Conservation (phyloP, 2,329 filamentous ascomycete genomes). For the Penicillium sp. region DNA sequence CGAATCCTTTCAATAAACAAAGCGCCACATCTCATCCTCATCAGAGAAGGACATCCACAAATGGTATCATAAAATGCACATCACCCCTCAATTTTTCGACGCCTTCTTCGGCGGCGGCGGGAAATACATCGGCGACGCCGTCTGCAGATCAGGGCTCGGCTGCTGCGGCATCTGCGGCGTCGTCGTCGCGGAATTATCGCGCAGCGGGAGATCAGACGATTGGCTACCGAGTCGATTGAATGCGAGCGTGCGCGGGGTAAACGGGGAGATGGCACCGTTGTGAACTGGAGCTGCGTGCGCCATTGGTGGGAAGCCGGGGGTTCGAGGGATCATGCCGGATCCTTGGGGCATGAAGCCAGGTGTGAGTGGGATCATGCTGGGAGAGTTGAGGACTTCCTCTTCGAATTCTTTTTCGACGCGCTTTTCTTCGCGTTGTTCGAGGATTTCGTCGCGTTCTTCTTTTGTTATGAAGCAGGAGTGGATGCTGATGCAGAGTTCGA, state of each 20-base stretch:
- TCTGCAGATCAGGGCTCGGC: constrained; percentile 16
- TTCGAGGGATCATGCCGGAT: constrained; percentile 17
- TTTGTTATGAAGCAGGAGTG: constrained; percentile 45
- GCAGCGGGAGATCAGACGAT: constrained; percentile 39
- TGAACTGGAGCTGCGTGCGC: neutral
- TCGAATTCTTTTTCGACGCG: constrained; percentile 39
- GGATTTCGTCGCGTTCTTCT: constrained; percentile 32
- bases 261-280: constrained; percentile 11
- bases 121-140: constrained; percentile 36
- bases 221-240: constrained; percentile 39
- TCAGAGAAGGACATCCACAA: neutral
- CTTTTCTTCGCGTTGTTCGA: constrained; percentile 35
- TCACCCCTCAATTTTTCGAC: constrained; percentile 16
- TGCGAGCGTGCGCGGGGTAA: constrained; percentile 39
- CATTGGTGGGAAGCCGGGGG: constrained; percentile 32
- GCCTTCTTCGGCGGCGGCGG: constrained; percentile 42
- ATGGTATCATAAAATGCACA: constrained; percentile 12
- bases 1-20: no score
- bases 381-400: constrained; percentile 38
- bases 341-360: constrained; percentile 20
- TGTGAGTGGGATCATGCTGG: constrained; percentile 31
- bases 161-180: constrained; percentile 21
- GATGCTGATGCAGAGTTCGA: constrained; percentile 45
- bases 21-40: no score
- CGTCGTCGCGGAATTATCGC: constrained; percentile 27